Base-by-base conservation (phyloP, 1,139 yeast species). In the Candida gigantensis region DNA sequence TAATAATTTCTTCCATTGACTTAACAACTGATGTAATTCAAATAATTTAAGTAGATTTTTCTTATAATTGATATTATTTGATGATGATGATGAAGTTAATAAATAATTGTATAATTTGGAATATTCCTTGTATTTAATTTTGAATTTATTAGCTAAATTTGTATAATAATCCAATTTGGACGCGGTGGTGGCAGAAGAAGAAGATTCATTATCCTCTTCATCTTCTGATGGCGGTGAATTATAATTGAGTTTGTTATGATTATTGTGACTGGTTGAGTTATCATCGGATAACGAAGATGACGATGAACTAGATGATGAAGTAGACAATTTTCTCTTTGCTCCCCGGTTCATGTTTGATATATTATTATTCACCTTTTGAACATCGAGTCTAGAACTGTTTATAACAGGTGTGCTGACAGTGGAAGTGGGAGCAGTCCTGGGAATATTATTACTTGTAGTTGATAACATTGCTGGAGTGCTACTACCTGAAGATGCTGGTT, bases 121-220 rank as follows among this genome's bases (percentile, higher is more conserved):
- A 48, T 71, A 71, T 44, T 70, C 74, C 34, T 57, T 54, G 49
- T 71, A 71, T 48, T 61, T 62, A 35, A 41, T 28, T 36, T 59
- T 58, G 51, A 71, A 71, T 46, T 67, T 68, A 11, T 43, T 43
- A 3, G 70, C 70, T 35, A 71, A 54, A 38, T 52, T 59, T 18
- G 49, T 42, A 35, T 57, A 57, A 39, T 56, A 53, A 9, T 53
- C 50, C 17, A 53, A 41, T 31, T 46, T 50, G 16, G 30, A 20
- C 3, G 37, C 30, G 9, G 37, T 12, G 7, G 37, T 15, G 14
- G 28, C 7, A 14, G 32, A 24, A 12, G 37, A n/a, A 30, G 28
- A 28, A 30, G 21, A 20, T 13, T 21, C 24, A 10, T 24, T 9
- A 16, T 27, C 18, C 20, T 16, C 16, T 14, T 52, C 49, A 23